Percentiles rank a stretch among this genome's conserved stretches.
Evolutionary conservation across 106 monocot genomes (phyloP).

Genomic region (Narthecium ossifragum): DNA sequence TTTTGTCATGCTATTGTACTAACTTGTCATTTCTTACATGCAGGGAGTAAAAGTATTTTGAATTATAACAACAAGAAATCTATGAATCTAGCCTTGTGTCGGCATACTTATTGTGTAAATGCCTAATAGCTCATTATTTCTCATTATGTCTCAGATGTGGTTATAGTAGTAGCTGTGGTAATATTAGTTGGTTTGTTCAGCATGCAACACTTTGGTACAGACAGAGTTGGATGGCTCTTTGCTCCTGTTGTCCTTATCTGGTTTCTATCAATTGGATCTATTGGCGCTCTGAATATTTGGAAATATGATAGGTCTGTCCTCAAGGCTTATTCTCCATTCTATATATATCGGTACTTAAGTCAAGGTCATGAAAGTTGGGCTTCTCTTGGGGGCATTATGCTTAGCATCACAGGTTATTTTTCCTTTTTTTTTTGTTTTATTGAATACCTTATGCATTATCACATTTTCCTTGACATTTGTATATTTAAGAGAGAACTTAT

Average conservation of each 20-base stretch:
- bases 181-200: constrained; percentile 73
- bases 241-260: constrained; percentile 83
- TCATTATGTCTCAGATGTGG: constrained; percentile 52
- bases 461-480: neutral
- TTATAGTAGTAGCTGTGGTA: constrained; percentile 70
- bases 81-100: neutral
- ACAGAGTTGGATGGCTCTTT: constrained; percentile 85
- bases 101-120: neutral
- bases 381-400: constrained; percentile 93
- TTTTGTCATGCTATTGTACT: too few species aligned
- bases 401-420: constrained; percentile 70
- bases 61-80: neutral
- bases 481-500: too few species aligned
- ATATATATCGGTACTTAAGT: constrained; percentile 65
- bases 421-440: neutral
- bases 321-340: constrained; percentile 76
- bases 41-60: too few species aligned
- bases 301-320: constrained; percentile 69
- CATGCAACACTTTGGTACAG: constrained; percentile 79
- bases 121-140: neutral
- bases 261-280: constrained; percentile 78
- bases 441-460: neutral
- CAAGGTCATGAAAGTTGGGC: constrained; percentile 46
- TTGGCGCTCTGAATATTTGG: constrained; percentile 72
- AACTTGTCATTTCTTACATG: too few species aligned